Percentiles rank a stretch among this genome's conserved stretches.
phyloP scores from a whole-genome alignment of 2,329 filamentous ascomycete genomes.

The Penicillium sp. region DNA sequence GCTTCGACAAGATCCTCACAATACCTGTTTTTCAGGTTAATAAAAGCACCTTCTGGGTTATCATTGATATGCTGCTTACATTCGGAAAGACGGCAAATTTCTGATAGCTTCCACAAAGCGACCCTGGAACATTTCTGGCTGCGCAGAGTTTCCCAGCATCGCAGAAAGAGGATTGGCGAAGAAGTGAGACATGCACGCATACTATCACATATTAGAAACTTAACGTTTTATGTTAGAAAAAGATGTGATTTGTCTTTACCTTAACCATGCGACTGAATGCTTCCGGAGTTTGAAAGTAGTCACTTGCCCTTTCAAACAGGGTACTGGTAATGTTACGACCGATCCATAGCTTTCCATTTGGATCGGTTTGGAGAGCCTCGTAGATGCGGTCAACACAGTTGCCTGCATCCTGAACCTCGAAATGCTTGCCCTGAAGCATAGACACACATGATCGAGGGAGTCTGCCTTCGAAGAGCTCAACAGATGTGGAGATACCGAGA shows the following conservation, averaged over 20 bases:
- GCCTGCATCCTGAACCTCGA: constrained; percentile 56
- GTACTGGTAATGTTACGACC: constrained; percentile 57
- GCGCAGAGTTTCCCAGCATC: constrained; percentile 42
- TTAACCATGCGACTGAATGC: constrained; percentile 58
- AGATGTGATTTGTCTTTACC: constrained; percentile 33
- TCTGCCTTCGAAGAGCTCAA: constrained; percentile 64
- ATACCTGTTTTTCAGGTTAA: constrained; percentile 35
- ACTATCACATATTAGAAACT: constrained; percentile 44
- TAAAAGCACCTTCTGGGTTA: not conserved
- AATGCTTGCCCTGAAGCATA: constrained; percentile 58
- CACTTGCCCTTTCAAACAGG: constrained; percentile 60
- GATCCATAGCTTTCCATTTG: constrained; percentile 51
- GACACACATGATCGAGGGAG: constrained; percentile 58
- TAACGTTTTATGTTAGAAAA: constrained; percentile 10
- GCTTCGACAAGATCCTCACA: constrained; percentile 49
- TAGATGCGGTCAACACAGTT: constrained; percentile 51
- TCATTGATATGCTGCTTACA: constrained; percentile 30
- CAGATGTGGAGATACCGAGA: constrained; percentile 66
- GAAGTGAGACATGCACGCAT: constrained; percentile 67
- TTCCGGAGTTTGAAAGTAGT: constrained; percentile 64
- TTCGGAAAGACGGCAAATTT: constrained; percentile 61
- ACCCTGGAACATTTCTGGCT: constrained; percentile 32
- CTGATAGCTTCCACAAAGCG: constrained; percentile 60
- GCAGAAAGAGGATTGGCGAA: constrained; percentile 62
- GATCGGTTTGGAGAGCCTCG: constrained; percentile 39